Base-by-base conservation (phyloP, 345 rosid species). In the Salix udensis region DNA sequence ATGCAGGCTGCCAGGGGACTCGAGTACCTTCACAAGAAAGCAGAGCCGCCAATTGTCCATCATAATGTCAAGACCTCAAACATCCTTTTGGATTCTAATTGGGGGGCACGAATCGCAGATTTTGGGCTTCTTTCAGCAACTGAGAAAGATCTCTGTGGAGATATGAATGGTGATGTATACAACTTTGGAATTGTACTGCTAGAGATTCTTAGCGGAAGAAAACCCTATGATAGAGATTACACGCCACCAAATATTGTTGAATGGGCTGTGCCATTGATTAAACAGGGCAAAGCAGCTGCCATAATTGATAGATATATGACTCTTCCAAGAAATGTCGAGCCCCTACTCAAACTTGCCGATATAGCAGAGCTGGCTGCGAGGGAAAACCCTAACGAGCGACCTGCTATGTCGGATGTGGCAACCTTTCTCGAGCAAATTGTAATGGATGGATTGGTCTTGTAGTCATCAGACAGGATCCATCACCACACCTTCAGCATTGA, bases 131-230 rank as follows among this genome's bases (percentile, higher is more conserved):
- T 88, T 53, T 82, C 88, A n/a, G 82, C 91, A 67, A 85, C 79
- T 42, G 91, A 84, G 69, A 86, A 78, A 76, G 95, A 92, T 68
- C 76, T 79, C 66, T 72, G 61, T 37, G 84, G 86, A 58, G 96
- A 88, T 46, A 77, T 80, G 62, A 85, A 85, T 81, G 81, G 78
- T 60, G 99, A 93, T 87, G 89, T 93, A 70, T 87, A 83, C 81
- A 82, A 77, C 76, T 90, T 90, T 65, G 99, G 98, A 44, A 83
- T 88, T 28, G 90, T 91, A 21, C 80, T 95, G 80, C 80, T 93
- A 12, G 98, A 95, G 91, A 88, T 91, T 66, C 89, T 95, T 58
- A 93, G 93, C 1, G 98, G 97, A 82, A 91, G 98, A 81, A 91
- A 96, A 83, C 81, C 89, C 13, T 89, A 82, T 44, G 99, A 93